Evolutionary conservation across 2,329 filamentous ascomycete genomes (phyloP).

Genomic region (Zarea fungicola): DNA sequence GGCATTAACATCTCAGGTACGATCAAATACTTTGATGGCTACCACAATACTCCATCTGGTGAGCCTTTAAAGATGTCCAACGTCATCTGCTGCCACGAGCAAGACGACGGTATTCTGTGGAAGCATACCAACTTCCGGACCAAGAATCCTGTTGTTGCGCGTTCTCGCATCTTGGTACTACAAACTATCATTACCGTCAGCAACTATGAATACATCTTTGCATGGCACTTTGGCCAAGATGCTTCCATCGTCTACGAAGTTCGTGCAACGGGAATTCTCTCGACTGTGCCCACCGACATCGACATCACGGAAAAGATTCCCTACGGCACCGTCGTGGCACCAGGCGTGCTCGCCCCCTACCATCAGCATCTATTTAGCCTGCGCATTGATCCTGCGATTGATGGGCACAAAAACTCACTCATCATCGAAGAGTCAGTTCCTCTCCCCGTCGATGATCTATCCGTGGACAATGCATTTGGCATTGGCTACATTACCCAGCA

Average conservation of each 20-base stretch:
- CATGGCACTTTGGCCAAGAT: constrained; percentile 47
- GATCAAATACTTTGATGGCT: constrained; percentile 40
- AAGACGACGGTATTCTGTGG: constrained; percentile 51
- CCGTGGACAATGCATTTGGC: constrained; percentile 47
- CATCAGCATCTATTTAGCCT: constrained; percentile 65
- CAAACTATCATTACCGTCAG: constrained; percentile 58
- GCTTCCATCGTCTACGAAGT: constrained; percentile 36
- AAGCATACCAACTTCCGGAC: constrained; percentile 59
- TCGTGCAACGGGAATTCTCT: constrained; percentile 39
- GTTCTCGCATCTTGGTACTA: constrained; percentile 52
- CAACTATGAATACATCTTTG: constrained; percentile 54
- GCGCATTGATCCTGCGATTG: constrained; percentile 60
- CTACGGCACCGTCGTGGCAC: constrained; percentile 57
- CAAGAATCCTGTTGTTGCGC: constrained; percentile 47
- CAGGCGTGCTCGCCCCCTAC: constrained; percentile 58
- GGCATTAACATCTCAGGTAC: no score
- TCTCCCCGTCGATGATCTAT: constrained; percentile 38
- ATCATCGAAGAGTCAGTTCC: constrained; percentile 32
- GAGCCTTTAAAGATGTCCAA: constrained; percentile 29
- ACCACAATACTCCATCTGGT: constrained; percentile 26
- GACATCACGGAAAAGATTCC: constrained; percentile 44
- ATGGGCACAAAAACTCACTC: constrained; percentile 53
- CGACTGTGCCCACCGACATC: constrained; percentile 42
- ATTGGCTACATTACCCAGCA: constrained; percentile 39
- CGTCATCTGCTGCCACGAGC: constrained; percentile 32